Conservation (phyloP, 2,329 filamentous ascomycete species). For the Byssothecium circinans region DNA sequence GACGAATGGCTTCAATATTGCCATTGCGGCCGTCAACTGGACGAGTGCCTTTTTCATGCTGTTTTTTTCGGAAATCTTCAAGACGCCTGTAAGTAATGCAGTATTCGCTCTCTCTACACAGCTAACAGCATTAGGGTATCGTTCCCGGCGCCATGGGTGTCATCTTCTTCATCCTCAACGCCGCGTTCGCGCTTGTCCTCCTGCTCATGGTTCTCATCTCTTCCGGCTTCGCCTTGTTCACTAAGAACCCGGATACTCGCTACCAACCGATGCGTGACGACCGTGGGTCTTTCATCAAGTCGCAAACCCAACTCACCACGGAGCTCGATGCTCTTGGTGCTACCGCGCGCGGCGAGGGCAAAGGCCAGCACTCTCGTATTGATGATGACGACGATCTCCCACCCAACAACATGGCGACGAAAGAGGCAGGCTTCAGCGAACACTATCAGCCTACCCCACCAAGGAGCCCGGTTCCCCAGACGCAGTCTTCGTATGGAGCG, state of each 20-base stretch:
- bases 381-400: conserved; percentile 65
- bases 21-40: conserved; percentile 88
- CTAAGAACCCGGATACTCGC: conserved; percentile 90
- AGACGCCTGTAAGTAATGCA: conserved; percentile 65
- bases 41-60: conserved; percentile 86
- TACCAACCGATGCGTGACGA: conserved; percentile 98
- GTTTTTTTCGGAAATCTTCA: conserved; percentile 85
- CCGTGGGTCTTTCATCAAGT: conserved; percentile 96
- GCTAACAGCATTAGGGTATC: conserved; percentile 56
- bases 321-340: conserved; percentile 88
- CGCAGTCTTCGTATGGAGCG: conserved; percentile 48
- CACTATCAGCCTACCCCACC: conserved; percentile 47
- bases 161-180: conserved; percentile 85
- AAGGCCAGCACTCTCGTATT: conserved; percentile 59
- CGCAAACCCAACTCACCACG: conserved; percentile 81
- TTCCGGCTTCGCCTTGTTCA: conserved; percentile 77
- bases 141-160: conserved; percentile 89
- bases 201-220: conserved; percentile 80
- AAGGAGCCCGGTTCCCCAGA: conserved; percentile 50
- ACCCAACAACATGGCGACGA: conserved; percentile 31
- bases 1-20: conserved; percentile 94
- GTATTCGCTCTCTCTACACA: background rate
- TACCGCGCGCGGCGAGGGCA: conserved; percentile 78
- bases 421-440: conserved; percentile 46
- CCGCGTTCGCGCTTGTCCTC: conserved; percentile 77